Conservation (phyloP, 345 rosid genomes). For the Aurinia saxatilis region DNA sequence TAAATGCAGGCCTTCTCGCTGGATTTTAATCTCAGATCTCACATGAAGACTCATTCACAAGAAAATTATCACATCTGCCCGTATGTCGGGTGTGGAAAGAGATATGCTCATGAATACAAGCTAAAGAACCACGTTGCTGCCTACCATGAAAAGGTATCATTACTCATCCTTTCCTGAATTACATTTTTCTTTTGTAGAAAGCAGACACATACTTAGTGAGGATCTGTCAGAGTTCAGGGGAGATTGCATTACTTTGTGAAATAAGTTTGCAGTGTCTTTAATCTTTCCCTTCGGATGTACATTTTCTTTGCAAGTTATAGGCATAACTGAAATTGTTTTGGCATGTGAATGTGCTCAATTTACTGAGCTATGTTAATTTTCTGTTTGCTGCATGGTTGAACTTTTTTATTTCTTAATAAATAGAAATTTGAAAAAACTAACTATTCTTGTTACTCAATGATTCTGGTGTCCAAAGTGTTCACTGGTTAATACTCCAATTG, state of each 20-base stretch:
- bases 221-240: background rate
- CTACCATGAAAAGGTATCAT: slow-evolving; percentile 74
- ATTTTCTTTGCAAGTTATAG: background rate
- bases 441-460: background rate
- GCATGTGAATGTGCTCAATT: background rate
- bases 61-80: slow-evolving; percentile 98
- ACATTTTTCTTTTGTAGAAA: too few species aligned
- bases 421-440: background rate
- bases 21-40: slow-evolving; percentile 95
- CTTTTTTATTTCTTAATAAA: background rate
- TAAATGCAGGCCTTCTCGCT: slow-evolving; percentile 86
- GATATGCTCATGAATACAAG: slow-evolving; percentile 99
- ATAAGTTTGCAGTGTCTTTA: background rate
- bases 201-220: background rate
- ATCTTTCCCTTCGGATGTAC: background rate
- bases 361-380: background rate
- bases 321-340: background rate
- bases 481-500: background rate
- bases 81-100: slow-evolving; percentile 83
- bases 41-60: slow-evolving; percentile 98
- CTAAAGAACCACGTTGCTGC: slow-evolving; percentile 76
- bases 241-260: background rate
- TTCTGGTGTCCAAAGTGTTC: background rate
- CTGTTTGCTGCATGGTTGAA: background rate
- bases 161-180: background rate